Base-by-base conservation (phyloP, 768 basidiomycete species). In the Jaapia argillacea region DNA sequence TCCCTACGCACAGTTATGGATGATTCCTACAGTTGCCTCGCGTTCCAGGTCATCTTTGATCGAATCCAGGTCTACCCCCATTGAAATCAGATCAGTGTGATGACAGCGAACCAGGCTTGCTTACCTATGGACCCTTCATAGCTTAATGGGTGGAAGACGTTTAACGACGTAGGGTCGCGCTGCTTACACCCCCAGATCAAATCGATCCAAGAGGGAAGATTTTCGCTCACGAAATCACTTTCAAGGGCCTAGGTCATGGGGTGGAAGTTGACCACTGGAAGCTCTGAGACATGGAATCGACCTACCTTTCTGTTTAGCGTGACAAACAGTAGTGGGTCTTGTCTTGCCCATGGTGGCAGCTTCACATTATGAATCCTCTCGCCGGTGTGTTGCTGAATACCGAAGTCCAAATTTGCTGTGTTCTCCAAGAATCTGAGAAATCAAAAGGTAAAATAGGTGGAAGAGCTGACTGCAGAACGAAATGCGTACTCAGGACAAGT, bases 21-120 rank as follows among this genome's bases (percentile, higher is more conserved):
- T 93, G 45, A 93, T 94, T 2, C 91, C 91, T 16, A 93, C 85
- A 5, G 89, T 90, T 0, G 93, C 92, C 54, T 91, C 89, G 26
- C 85, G 75, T 63, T 97, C 88, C 5, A 89, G 66, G 37, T 89
- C 81, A 56, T 96, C 85, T 4, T 76, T 74, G 43, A 97, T 94
- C 3, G 73, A 61, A 57, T 96, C 93, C 20, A 97, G 64, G 59
- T 96, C 92, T n/a, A n/a, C n/a, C n/a, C n/a, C n/a, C n/a, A n/a
- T n/a, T 86, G 41, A 7, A 40, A 39, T 18, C 10, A 20, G 20
- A 20, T 36, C 43, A 21, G 44, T 45, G 26, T 24, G 31, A 16
- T 4, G 35, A 6, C 28, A 4, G n/a, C n/a, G n/a, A n/a, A n/a
- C n/a, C n/a, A n/a, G n/a, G 21, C 26, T 39, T 14, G 43, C 66